Percentiles rank a stretch among this genome's conserved stretches.
These are phyloP conservation scores for Acanthamoeba polyphaga DNA, from an alignment of 208 protist species.

Conservation along the genomic window DNA sequence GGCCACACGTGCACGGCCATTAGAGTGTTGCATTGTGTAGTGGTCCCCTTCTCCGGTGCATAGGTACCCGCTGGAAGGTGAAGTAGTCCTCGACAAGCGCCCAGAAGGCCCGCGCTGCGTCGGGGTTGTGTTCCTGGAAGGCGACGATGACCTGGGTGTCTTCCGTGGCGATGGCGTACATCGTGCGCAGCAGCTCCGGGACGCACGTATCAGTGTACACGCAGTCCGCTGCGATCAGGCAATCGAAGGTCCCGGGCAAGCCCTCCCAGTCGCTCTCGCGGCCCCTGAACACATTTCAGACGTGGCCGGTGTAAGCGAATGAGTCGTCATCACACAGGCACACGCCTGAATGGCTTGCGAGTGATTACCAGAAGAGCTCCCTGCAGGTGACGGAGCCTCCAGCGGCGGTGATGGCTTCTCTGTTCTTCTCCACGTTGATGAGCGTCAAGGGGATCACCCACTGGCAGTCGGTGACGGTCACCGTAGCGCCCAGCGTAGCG, in stretches of 20 bases:
- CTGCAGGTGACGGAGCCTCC: constrained; percentile 54
- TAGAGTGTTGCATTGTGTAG: not conserved
- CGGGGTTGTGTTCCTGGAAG: constrained; percentile 72
- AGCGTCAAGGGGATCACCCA: constrained; percentile 39
- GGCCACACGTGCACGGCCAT: not conserved
- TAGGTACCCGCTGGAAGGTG: constrained; percentile 25
- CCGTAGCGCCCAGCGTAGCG: constrained; percentile 15
- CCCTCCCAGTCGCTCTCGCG: constrained; percentile 38
- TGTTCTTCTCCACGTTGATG: constrained; percentile 66
- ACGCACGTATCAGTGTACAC: constrained; percentile 66
- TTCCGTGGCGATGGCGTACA: constrained; percentile 16
- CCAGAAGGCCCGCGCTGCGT: constrained; percentile 8
- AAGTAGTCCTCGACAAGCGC: constrained; percentile 4
- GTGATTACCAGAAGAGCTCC: constrained; percentile 52
- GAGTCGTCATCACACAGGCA: not conserved
- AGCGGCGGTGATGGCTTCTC: not conserved
- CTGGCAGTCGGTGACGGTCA: constrained; percentile 57
- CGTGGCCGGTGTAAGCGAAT: not conserved
- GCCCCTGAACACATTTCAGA: not conserved
- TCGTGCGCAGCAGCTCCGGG: constrained; percentile 17
- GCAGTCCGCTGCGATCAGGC: constrained; percentile 6
- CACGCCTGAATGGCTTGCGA: too few relatives aligned
- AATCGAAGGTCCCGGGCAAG: constrained; percentile 26
- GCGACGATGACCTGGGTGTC: not conserved
- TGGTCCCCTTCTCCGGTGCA: not conserved